phyloP scores from a whole-genome alignment of 345 rosid species.

The Erodium maritimum region DNA sequence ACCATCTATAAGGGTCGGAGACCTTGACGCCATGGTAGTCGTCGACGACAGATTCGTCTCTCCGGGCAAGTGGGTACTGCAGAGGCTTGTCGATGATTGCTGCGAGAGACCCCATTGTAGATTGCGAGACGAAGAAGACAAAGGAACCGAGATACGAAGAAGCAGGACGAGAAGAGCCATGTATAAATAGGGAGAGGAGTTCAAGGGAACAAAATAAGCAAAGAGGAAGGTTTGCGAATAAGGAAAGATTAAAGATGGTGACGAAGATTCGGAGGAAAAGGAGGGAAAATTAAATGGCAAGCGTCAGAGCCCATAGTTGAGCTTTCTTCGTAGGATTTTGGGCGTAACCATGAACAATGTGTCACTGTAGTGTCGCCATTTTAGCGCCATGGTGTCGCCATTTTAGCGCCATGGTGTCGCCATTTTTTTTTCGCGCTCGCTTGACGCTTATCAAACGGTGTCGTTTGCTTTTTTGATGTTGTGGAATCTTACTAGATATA shows the following conservation, averaged over 20 bases:
- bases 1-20: slow-evolving; percentile 88
- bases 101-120: slow-evolving; percentile 52
- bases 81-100: slow-evolving; percentile 16
- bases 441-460: no score
- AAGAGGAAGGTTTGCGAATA: background rate
- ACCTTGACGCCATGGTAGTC: slow-evolving; percentile 64
- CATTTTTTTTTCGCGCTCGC: slow-evolving; percentile 12
- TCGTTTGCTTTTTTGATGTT: no score
- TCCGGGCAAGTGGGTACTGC: slow-evolving; percentile 48
- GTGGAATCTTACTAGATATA: no score
- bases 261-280: background rate
- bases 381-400: slow-evolving; percentile 31
- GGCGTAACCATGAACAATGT: background rate
- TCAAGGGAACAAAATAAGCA: background rate
- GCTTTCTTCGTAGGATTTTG: background rate
- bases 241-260: background rate
- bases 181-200: background rate
- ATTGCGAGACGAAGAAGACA: background rate
- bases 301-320: slow-evolving; percentile 10
- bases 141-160: slow-evolving; percentile 2
- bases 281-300: background rate
- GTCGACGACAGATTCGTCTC: slow-evolving; percentile 67
- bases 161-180: background rate
- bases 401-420: slow-evolving; percentile 22
- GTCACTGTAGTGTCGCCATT: slow-evolving; percentile 3